Conservation (phyloP, 1,139 yeast genomes). For the Taphrina confusa region DNA sequence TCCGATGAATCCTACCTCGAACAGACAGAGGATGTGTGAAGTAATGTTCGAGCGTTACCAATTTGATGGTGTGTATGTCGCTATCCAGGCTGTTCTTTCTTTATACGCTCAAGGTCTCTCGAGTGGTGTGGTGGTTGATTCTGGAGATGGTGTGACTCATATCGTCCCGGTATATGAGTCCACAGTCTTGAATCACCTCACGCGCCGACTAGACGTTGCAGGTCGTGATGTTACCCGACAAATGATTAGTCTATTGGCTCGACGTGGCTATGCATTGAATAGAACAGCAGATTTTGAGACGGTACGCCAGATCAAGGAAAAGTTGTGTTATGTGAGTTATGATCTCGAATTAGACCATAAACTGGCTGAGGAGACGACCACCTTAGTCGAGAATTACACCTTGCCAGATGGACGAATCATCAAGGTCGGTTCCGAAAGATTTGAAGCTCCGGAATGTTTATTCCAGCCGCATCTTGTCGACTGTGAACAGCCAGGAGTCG, state of each 20-base stretch:
- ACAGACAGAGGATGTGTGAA: slow-evolving; percentile 91
- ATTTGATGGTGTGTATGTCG: slow-evolving; percentile 95
- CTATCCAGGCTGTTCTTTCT: slow-evolving; percentile 96
- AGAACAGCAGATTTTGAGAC: slow-evolving; percentile 98
- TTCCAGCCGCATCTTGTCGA: slow-evolving; percentile 98
- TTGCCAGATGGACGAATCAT: slow-evolving; percentile 95
- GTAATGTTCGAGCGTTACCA: slow-evolving; percentile 96
- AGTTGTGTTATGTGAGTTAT: slow-evolving; percentile 90
- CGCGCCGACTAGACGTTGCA: slow-evolving; percentile 91
- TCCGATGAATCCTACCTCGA: slow-evolving; percentile 93
- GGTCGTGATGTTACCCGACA: slow-evolving; percentile 98
- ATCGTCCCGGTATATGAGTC: slow-evolving; percentile 97
- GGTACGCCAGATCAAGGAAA: slow-evolving; percentile 95
- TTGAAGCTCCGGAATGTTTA: slow-evolving; percentile 96
- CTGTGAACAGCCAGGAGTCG: slow-evolving; percentile 95
- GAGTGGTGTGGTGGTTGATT: slow-evolving; percentile 98
- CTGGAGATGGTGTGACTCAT: slow-evolving; percentile 94
- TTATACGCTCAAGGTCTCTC: slow-evolving; percentile 86
- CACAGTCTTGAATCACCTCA: slow-evolving; percentile 88
- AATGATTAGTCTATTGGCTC: slow-evolving; percentile 80
- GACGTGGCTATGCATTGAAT: slow-evolving; percentile 97
- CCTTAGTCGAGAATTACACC: slow-evolving; percentile 77
- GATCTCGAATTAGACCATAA: slow-evolving; percentile 87
- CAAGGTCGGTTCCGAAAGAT: slow-evolving; percentile 92
- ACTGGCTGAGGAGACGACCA: slow-evolving; percentile 89